These are phyloP conservation scores for Angophora floribunda DNA, from an alignment of 345 rosid genomes.

Conservation along the genomic window DNA sequence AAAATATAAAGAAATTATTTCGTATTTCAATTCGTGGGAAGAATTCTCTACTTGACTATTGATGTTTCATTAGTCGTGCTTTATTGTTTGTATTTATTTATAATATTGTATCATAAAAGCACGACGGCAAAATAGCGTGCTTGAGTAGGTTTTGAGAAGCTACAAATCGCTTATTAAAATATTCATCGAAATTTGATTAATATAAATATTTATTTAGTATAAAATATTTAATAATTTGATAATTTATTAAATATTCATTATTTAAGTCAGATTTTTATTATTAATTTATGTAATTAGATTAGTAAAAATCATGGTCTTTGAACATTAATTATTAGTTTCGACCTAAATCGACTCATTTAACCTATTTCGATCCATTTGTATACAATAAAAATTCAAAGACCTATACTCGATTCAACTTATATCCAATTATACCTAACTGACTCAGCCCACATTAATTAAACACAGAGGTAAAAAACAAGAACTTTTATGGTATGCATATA, in stretches of 20 bases:
- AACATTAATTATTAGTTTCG: too few relatives aligned
- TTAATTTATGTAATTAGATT: too few relatives aligned
- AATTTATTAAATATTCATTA: too few relatives aligned
- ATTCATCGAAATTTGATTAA: neutral
- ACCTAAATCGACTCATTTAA: too few relatives aligned
- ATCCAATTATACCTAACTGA: too few relatives aligned
- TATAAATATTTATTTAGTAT: too few relatives aligned
- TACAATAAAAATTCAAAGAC: too few relatives aligned
- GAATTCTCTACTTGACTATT: neutral
- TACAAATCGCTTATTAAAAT: neutral
- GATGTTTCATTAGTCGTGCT: neutral
- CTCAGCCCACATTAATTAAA: too few relatives aligned
- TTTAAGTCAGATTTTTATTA: too few relatives aligned
- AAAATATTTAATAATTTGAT: too few relatives aligned
- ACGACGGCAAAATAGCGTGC: neutral
- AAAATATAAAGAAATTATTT: neutral
- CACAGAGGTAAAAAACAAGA: too few relatives aligned
- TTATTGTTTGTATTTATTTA: neutral
- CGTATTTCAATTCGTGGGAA: neutral
- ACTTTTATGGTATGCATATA: too few relatives aligned
- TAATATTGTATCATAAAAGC: neutral
- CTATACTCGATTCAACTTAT: rapidly evolving
- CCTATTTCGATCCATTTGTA: rapidly evolving
- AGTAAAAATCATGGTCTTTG: neutral
- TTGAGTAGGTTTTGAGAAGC: neutral